Base-by-base conservation (phyloP, 805 yeast species). In the Metschnikowia chrysomelidarum region DNA sequence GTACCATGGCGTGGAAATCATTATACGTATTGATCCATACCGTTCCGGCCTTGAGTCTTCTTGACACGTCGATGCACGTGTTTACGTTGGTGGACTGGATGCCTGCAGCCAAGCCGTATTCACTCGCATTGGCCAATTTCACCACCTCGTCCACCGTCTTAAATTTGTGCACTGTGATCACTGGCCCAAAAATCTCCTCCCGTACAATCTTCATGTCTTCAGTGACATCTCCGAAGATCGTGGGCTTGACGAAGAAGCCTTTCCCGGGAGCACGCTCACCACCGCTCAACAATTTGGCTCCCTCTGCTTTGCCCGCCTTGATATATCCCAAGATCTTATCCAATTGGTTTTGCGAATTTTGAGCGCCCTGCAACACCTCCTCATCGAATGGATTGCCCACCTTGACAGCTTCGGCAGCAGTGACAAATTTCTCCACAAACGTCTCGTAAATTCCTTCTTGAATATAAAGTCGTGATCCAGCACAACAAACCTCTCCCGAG, bases 171-270 rank as follows among this genome's bases (percentile, higher is more conserved):
- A 87, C 76, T 15, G 88, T 79, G 41, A 86, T 91, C 40, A 89
- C 93, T 24, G 98, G 98, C 38, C 98, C 98, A 53, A 89, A 88
- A 59, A 88, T 86, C 73, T 88, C 97, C 60, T 88, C 96, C 60
- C 72, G 76, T 50, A 85, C 87, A 59, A 89, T 79, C 49, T 71
- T 69, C 82, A 78, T 80, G 56, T 78, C 69, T 59, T 80, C 83
- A 15, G 70, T 71, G 46, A 87, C 95, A 56, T 85, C 87, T 47
- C 85, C 81, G 58, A 88, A 86, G 53, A 89, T 75, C 25, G 97
- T 88, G 60, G 97, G 96, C 58, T 72, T 73, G 45, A 83, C 56
- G 50, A 75, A 83, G 68, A 63, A 81, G 51, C 89, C 91, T 63
- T 79, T 82, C 53, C 64, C 65, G 11, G 23, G 36, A 12, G 38